A percentile compares a stretch with the other conserved stretches of the same genome.
Evolutionary conservation across 805 yeast genomes (phyloP).

Genomic region (Sporopachydermia lactativora): DNA sequence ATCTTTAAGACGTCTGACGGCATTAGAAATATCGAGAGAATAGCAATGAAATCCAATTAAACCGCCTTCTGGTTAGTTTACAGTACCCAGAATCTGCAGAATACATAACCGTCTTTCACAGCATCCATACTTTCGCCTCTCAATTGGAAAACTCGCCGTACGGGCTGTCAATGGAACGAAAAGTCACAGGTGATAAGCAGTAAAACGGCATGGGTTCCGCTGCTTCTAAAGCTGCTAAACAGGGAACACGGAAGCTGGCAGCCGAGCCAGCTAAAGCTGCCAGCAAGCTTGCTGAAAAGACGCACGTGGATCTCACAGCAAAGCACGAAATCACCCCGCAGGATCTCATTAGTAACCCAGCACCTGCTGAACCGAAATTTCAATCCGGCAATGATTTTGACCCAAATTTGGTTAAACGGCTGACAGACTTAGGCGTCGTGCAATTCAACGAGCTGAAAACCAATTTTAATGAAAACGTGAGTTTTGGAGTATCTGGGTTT

Average conservation of each 20-base stretch:
- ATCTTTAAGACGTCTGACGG: too few relatives aligned
- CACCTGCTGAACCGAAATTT: neutral
- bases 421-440: neutral
- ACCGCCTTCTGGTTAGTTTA: too few relatives aligned
- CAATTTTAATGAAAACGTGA: neutral
- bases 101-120: too few relatives aligned
- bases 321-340: neutral
- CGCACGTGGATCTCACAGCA: neutral
- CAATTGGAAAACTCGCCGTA: too few relatives aligned
- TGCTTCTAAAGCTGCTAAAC: slow-evolving; percentile 1
- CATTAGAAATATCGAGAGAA: too few relatives aligned
- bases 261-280: neutral
- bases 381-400: neutral
- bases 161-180: too few relatives aligned
- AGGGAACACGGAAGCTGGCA: neutral
- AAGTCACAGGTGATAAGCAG: too few relatives aligned
- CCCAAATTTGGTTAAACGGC: neutral
- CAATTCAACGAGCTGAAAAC: neutral
- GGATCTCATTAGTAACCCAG: neutral
- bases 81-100: too few relatives aligned
- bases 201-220: neutral
- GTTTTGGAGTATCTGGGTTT: too few relatives aligned
- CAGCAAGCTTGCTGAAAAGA: neutral
- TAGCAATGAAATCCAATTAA: too few relatives aligned
- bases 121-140: too few relatives aligned